Conservation (phyloP, 2,329 filamentous ascomycete species). For the Apiospora hydei region DNA sequence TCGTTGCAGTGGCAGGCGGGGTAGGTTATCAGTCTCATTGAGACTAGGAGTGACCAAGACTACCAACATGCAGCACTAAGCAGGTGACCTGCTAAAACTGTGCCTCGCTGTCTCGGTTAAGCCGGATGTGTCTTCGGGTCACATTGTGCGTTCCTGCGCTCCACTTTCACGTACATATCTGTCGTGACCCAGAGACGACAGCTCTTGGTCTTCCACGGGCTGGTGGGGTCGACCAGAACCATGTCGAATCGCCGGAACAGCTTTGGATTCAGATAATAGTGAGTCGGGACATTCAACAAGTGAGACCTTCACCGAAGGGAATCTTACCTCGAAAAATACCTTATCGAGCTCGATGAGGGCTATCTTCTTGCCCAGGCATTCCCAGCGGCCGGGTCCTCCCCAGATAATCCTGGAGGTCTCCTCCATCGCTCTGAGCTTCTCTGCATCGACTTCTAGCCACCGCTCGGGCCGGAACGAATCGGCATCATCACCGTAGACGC, state of each 20-base stretch:
- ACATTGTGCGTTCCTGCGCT: neutral
- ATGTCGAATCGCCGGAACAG: constrained; percentile 3
- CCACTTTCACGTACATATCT: constrained; percentile 3
- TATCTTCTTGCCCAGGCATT: constrained; percentile 52
- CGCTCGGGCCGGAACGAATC: constrained; percentile 19
- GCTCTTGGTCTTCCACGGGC: constrained; percentile 1
- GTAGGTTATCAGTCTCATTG: neutral
- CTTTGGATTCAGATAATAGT: neutral
- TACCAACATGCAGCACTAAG: neutral
- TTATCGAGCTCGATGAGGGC: constrained; percentile 54
- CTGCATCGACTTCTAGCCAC: constrained; percentile 42
- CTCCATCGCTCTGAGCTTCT: constrained; percentile 41
- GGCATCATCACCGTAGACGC: neutral
- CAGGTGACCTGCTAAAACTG: neutral
- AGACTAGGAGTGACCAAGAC: neutral
- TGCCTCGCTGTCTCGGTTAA: neutral
- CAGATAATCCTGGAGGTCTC: constrained; percentile 43
- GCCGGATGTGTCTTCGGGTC: neutral
- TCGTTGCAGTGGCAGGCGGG: neutral
- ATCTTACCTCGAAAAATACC: constrained; percentile 49
- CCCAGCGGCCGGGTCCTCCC: constrained; percentile 48
- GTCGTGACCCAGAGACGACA: constrained; percentile 2
- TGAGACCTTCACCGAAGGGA: neutral
- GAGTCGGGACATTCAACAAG: neutral
- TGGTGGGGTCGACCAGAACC: neutral